These are phyloP conservation scores for Suillus occidentalis DNA, from an alignment of 768 basidiomycete genomes.

Conservation along the genomic window DNA sequence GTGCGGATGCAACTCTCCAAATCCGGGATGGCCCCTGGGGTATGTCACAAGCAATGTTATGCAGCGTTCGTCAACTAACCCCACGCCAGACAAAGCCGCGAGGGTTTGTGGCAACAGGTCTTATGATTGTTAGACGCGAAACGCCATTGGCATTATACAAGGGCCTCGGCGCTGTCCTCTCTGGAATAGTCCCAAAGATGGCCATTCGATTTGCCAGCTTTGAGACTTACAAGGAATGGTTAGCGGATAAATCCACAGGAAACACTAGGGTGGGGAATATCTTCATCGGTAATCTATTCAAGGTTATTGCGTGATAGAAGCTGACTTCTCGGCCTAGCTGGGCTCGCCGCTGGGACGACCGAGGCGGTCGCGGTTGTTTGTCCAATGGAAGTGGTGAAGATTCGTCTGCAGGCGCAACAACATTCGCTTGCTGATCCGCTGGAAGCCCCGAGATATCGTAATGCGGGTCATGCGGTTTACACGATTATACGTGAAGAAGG, in stretches of 20 bases:
- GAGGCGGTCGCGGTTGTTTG: conserved; percentile 95
- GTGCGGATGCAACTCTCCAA: conserved; percentile 99
- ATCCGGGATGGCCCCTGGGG: conserved; percentile 77
- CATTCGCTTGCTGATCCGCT: conserved; percentile 96
- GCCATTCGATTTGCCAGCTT: conserved; percentile 98
- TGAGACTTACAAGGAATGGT: conserved; percentile 86
- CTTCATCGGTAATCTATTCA: conserved; percentile 69
- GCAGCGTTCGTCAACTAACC: conserved; percentile 3
- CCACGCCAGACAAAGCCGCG: conserved; percentile 76
- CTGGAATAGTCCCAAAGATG: conserved; percentile 99
- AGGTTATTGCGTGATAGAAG: not conserved
- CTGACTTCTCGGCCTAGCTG: conserved; percentile 52
- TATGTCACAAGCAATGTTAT: conserved; percentile 44
- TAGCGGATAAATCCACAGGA: conserved; percentile 76
- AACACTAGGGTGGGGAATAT: conserved; percentile 77
- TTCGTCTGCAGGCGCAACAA: conserved; percentile 94
- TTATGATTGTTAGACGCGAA: conserved; percentile 84
- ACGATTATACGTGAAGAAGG: conserved; percentile 95
- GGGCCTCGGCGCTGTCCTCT: conserved; percentile 93
- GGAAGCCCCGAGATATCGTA: conserved; percentile 91
- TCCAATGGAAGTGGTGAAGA: conserved; percentile 99
- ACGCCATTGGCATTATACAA: conserved; percentile 97
- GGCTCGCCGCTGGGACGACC: conserved; percentile 91
- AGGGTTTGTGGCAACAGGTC: conserved; percentile 90
- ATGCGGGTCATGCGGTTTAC: conserved; percentile 95